A percentile compares a stretch with the other conserved stretches of the same genome.
Evolutionary conservation across 306 rosid genomes (phyloP).

Genomic region (Nissolia schottii): DNA sequence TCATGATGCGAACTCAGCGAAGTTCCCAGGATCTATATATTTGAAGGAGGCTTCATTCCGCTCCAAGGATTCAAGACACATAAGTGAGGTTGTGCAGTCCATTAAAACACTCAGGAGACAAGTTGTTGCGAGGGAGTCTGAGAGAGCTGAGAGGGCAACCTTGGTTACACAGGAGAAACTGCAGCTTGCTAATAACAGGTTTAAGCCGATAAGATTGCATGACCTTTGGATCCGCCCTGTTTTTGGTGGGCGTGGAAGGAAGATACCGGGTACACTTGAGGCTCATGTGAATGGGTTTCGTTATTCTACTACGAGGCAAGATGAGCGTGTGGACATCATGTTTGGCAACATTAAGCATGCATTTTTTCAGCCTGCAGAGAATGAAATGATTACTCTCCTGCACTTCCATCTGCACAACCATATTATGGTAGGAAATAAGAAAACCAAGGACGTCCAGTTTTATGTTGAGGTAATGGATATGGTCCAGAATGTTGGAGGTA

Average conservation of each 20-base stretch:
- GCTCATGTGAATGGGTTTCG: slow-evolving; percentile 92
- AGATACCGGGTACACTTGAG: slow-evolving; percentile 84
- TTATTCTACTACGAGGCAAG: slow-evolving; percentile 75
- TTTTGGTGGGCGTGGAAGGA: slow-evolving; percentile 95
- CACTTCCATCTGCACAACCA: slow-evolving; percentile 95
- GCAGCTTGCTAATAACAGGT: slow-evolving; percentile 81
- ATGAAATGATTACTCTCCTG: slow-evolving; percentile 92
- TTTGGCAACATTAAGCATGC: slow-evolving; percentile 86
- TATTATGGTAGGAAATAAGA: slow-evolving; percentile 83
- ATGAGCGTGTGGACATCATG: slow-evolving; percentile 86
- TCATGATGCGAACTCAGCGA: slow-evolving; percentile 66
- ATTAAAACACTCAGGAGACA: slow-evolving; percentile 78
- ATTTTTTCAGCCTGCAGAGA: slow-evolving; percentile 92
- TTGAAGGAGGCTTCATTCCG: slow-evolving; percentile 92
- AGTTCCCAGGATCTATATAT: slow-evolving; percentile 72
- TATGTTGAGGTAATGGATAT: slow-evolving; percentile 76
- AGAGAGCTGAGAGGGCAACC: slow-evolving; percentile 96
- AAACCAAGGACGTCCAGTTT: slow-evolving; percentile 76
- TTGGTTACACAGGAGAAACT: slow-evolving; percentile 93
- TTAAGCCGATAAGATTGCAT: slow-evolving; percentile 74
- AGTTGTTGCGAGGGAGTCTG: slow-evolving; percentile 87
- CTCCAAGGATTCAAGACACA: slow-evolving; percentile 87
- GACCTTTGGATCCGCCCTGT: slow-evolving; percentile 93
- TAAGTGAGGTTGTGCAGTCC: slow-evolving; percentile 76
- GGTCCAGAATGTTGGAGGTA: slow-evolving; percentile 69